These are phyloP conservation scores for Tolypocladium paradoxum DNA, from an alignment of 2,329 filamentous ascomycete genomes.

Conservation along the genomic window DNA sequence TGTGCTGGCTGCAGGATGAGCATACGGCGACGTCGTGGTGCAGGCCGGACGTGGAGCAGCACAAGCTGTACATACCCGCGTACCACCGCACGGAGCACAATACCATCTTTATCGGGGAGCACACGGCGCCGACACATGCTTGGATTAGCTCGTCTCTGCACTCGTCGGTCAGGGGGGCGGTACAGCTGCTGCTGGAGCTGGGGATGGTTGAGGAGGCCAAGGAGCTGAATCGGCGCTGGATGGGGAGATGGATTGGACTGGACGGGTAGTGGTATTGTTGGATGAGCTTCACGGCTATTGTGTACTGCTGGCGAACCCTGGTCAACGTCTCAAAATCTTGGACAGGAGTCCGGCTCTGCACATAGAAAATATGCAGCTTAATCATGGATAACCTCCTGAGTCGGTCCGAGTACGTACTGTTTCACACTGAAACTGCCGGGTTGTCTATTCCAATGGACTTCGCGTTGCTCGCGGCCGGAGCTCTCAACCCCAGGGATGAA, in stretches of 20 bases:
- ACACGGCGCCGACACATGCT: conserved; percentile 44
- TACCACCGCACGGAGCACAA: conserved; percentile 48
- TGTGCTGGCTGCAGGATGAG: conserved; percentile 47
- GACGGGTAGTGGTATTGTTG: background rate
- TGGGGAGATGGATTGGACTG: conserved; percentile 42
- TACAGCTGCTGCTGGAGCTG: conserved; percentile 35
- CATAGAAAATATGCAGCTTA: too few species aligned
- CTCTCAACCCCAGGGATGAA: too few species aligned
- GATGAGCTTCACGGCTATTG: too few species aligned
- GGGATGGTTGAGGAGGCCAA: conserved; percentile 40
- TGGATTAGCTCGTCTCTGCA: conserved; percentile 26
- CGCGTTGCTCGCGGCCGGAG: too few species aligned
- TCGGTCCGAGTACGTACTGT: too few species aligned
- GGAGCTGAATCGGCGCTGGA: conserved; percentile 43
- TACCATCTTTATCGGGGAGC: conserved; percentile 19
- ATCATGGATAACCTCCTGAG: too few species aligned
- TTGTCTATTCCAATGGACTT: too few species aligned
- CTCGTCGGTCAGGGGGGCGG: conserved; percentile 39
- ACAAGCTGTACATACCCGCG: conserved; percentile 47
- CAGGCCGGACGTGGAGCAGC: conserved; percentile 38
- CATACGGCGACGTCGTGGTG: conserved; percentile 47
- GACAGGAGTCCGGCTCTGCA: too few species aligned
- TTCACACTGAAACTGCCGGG: too few species aligned
- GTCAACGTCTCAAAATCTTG: too few species aligned
- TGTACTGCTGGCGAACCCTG: background rate